These are phyloP conservation scores for Aspergillus arachidicola DNA, from an alignment of 2,329 filamentous ascomycete species.

Conservation along the genomic window DNA sequence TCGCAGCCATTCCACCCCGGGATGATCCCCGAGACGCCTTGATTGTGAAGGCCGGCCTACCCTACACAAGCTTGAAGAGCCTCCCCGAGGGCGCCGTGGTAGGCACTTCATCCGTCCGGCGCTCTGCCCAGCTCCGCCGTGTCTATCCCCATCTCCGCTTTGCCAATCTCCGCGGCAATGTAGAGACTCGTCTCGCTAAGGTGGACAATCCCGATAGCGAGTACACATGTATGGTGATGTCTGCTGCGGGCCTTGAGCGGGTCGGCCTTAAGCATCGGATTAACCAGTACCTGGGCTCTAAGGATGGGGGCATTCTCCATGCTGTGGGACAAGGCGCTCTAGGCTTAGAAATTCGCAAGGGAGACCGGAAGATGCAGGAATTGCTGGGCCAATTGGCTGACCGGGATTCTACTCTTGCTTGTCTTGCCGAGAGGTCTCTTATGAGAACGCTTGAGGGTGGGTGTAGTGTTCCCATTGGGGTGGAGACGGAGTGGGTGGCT, in stretches of 20 bases:
- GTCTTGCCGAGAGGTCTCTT: constrained; percentile 13
- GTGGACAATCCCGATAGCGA: constrained; percentile 71
- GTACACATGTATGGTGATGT: constrained; percentile 78
- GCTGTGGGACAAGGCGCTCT: constrained; percentile 89
- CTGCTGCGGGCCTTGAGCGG: constrained; percentile 78
- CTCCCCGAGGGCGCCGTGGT: constrained; percentile 77
- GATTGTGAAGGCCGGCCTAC: constrained; percentile 51
- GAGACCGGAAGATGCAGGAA: constrained; percentile 2
- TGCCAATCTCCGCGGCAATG: constrained; percentile 80
- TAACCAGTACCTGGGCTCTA: constrained; percentile 69
- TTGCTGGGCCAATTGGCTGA: constrained; percentile 9
- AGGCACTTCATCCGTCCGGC: constrained; percentile 80
- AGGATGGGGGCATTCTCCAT: constrained; percentile 63
- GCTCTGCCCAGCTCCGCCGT: constrained; percentile 78
- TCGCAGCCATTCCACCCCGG: constrained; percentile 73
- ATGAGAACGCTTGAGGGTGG: constrained; percentile 13
- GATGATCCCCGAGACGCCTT: constrained; percentile 71
- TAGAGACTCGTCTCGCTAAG: constrained; percentile 78
- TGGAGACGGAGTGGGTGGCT: constrained; percentile 14
- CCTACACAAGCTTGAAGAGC: constrained; percentile 65
- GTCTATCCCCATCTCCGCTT: constrained; percentile 73
- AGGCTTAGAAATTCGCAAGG: constrained; percentile 52
- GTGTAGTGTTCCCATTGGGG: constrained; percentile 14
- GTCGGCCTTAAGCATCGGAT: constrained; percentile 72
- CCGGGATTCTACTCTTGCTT: constrained; percentile 9